These are phyloP conservation scores for Prunus yedoensis DNA, from an alignment of 331 rosid genomes.

Conservation along the genomic window DNA sequence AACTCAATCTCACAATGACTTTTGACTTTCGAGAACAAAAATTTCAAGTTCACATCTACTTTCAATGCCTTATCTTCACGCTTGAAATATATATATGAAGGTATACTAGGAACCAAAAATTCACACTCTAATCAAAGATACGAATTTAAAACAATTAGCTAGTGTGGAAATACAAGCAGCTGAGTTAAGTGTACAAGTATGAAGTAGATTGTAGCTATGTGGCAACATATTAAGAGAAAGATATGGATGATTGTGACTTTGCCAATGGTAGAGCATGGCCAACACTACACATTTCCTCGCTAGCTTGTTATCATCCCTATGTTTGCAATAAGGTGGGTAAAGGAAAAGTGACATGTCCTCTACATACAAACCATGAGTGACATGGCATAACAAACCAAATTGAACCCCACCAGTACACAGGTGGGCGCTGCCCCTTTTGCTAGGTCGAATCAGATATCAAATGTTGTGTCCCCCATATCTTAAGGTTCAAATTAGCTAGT, in stretches of 20 bases:
- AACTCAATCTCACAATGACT: too few species aligned
- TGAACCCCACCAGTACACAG: neutral
- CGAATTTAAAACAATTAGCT: too few species aligned
- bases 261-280: slow-evolving; percentile 17
- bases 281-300: slow-evolving; percentile 30
- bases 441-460: slow-evolving; percentile 37
- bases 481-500: too few species aligned
- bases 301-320: neutral
- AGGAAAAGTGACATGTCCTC: slow-evolving; percentile 45
- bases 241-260: slow-evolving; percentile 26
- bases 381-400: neutral
- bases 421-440: neutral
- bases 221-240: slow-evolving; percentile 4
- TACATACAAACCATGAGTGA: slow-evolving; percentile 17
- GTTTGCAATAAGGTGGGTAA: slow-evolving; percentile 30
- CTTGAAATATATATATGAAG: too few species aligned
- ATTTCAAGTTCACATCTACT: too few species aligned
- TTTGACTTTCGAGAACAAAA: too few species aligned
- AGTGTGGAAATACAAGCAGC: too few species aligned
- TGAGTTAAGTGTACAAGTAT: too few species aligned
- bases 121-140: too few species aligned
- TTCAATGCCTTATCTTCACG: too few species aligned
- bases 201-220: neutral
- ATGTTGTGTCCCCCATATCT: neutral
- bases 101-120: too few species aligned